Base-by-base conservation (phyloP, 306 rosid genomes). In the Vigna hirtella region DNA sequence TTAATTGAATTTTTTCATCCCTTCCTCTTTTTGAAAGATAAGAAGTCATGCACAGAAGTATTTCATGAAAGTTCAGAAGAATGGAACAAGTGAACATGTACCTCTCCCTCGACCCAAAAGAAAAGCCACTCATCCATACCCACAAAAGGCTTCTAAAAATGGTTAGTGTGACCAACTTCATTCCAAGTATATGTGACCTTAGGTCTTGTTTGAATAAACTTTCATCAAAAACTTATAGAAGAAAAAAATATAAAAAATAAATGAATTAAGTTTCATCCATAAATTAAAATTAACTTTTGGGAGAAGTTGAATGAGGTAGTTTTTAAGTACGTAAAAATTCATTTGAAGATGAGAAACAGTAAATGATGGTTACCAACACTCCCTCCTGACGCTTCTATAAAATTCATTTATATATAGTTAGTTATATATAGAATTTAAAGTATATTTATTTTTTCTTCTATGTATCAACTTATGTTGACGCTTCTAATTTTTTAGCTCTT, bases 21-120 rank as follows among this genome's bases (percentile, higher is more conserved):
- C 56, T 81, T 50, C 61, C 48, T 34, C 42, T n/a, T 63, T 45
- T 67, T 85, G 68, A 57, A 85, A 92, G 97, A 92, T 90, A 57
- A 88, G 95, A 16, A 92, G 97, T 79, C 97, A 92, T 78, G 97
- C 97, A 13, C 97, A 92, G 76, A 92, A 92, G 79, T 92, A 92
- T 72, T 92, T 92, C 84, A 70, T 88, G 70, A 92, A 92, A 86
- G 91, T 92, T 72, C 97, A 90, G 87, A 92, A 88, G 79, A 88
- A 84, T 72, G 97, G 97, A 18, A 79, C 87, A 76, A 87, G 89
- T 45, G 97, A 92, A 77, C 95, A 87, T 82, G 91, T 92, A 61
- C 97, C 97, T 57, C 97, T 95, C 36, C 97, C 97, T 68, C 87
- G 97, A 18, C 93, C 93, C 3, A 92, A 92, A 87, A 88, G 93